These are phyloP conservation scores for Beauveria sp. DNA, from an alignment of 2,329 filamentous ascomycete species.

Conservation along the genomic window DNA sequence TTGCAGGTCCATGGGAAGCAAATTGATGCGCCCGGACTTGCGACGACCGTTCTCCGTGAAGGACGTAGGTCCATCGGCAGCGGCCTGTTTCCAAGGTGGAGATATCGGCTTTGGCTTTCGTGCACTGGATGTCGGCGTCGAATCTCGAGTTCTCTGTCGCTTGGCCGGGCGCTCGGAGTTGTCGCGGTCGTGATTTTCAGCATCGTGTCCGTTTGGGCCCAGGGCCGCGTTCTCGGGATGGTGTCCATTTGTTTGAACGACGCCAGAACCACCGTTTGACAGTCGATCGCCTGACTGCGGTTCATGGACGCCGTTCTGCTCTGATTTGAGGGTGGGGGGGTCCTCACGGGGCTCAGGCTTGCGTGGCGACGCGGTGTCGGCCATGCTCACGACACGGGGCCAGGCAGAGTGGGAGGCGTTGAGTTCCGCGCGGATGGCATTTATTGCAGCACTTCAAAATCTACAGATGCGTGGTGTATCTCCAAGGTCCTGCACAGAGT, in stretches of 20 bases:
- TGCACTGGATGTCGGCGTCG: slow-evolving; percentile 33
- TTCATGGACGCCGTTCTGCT: slow-evolving; percentile 11
- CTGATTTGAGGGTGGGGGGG: slow-evolving; percentile 19
- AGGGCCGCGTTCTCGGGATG: slow-evolving; percentile 17
- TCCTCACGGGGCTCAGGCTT: slow-evolving; percentile 27
- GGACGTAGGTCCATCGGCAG: slow-evolving; percentile 78
- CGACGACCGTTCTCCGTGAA: slow-evolving; percentile 67
- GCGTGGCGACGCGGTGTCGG: slow-evolving; percentile 51
- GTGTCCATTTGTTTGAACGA: slow-evolving; percentile 15
- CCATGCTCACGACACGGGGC: slow-evolving; percentile 45
- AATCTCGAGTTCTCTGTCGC: slow-evolving; percentile 52
- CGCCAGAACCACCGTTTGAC: not conserved
- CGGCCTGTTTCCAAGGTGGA: slow-evolving; percentile 87
- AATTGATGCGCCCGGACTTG: slow-evolving; percentile 58
- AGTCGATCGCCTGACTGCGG: not conserved
- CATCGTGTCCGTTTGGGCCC: slow-evolving; percentile 15
- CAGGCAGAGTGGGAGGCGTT: slow-evolving; percentile 38
- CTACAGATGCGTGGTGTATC: slow-evolving; percentile 41
- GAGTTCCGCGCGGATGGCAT: slow-evolving; percentile 50
- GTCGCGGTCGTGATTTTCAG: slow-evolving; percentile 15
- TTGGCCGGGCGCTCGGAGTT: slow-evolving; percentile 50
- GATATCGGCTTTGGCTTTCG: slow-evolving; percentile 51
- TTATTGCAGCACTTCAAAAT: slow-evolving; percentile 46
- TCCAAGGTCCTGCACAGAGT: slow-evolving; percentile 39
- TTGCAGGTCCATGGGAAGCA: slow-evolving; percentile 44